Base-by-base conservation (phyloP, 345 rosid species). In the Gossypioides kirkii region DNA sequence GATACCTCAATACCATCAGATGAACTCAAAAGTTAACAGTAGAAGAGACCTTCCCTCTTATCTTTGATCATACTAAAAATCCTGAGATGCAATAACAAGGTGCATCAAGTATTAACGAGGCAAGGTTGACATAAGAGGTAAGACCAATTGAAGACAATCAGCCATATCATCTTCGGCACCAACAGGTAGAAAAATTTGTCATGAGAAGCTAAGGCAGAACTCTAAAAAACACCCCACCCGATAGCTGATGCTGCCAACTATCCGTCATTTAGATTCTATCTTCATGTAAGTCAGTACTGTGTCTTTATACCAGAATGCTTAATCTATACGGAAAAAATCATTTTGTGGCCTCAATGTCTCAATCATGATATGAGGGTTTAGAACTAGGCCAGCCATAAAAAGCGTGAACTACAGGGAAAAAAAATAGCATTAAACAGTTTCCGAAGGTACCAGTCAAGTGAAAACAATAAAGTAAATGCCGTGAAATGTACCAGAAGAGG, bases 371-470 rank as follows among this genome's bases (percentile, higher is more conserved):
- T 88, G 84, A 50, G 96, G 98, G 75, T 88, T 81, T 60, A 91
- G 80, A 74, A 94, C 91, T 83, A 94, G 86, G 87, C 88, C 87
- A 63, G 93, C 93, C 97, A 94, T 94, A 81, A 91, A 90, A 78
- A 90, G 85, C 11, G 98, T 94, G 81, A 94, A 90, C 98, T 94
- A 93, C 93, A 83, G 49, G 23, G 26, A 71, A 71, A 14, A 52
- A 76, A 55, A 53, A 71, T 55, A 62, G 1, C 28, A 77, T 76
- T 55, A 73, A 75, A 26, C 42, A 70, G 54, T 52, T 59, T 61
- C 17, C 17, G 60, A 43, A 63, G 62, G 61, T 60, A 43, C 47
- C 71, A 22, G 45, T 52, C 9, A 26, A 12, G 42, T 71, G 32
- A 3, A 36, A 74, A 69, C 20, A 49, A 68, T 75, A 43, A 72